These are phyloP conservation scores for Pythium utonaiense DNA, from an alignment of 352 stramenopile genomes.

Conservation along the genomic window DNA sequence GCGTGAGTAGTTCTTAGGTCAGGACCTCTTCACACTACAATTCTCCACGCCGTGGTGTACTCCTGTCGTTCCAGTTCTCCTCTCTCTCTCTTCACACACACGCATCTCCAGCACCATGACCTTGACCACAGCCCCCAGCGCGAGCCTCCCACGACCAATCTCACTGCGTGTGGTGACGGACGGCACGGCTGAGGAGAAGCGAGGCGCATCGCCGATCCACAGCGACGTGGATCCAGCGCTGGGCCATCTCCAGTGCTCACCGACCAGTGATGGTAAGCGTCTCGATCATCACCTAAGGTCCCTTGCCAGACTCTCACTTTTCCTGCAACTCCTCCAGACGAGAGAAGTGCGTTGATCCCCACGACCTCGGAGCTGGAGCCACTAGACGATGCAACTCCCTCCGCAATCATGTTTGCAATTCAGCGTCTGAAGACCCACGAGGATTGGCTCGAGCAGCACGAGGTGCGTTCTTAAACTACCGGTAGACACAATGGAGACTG, in stretches of 20 bases:
- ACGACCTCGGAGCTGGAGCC: slow-evolving; percentile 24
- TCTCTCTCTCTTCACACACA: too few relatives aligned
- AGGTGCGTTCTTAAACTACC: slow-evolving; percentile 30
- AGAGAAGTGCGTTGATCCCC: slow-evolving; percentile 19
- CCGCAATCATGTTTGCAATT: slow-evolving; percentile 15
- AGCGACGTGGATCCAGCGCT: not conserved
- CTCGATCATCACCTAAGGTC: not conserved
- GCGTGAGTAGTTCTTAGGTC: too few relatives aligned
- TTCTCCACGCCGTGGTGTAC: too few relatives aligned
- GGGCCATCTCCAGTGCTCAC: not conserved
- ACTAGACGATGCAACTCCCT: slow-evolving; percentile 8
- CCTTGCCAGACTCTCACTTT: not conserved
- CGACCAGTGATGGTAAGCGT: slow-evolving; percentile 14
- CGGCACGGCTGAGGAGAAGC: slow-evolving; percentile 10
- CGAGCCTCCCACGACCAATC: not conserved
- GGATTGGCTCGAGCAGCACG: slow-evolving; percentile 65
- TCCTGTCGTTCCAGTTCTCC: too few relatives aligned
- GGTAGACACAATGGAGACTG: too few relatives aligned
- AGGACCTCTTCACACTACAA: too few relatives aligned
- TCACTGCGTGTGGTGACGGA: slow-evolving; percentile 9
- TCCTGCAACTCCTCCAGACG: slow-evolving; percentile 25
- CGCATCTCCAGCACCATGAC: too few relatives aligned
- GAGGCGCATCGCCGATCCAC: not conserved
- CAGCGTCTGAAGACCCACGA: slow-evolving; percentile 28
- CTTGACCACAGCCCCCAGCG: not conserved